phyloP scores from a whole-genome alignment of 768 basidiomycete species.

The Pseudohyphozyma bogoriensis region DNA sequence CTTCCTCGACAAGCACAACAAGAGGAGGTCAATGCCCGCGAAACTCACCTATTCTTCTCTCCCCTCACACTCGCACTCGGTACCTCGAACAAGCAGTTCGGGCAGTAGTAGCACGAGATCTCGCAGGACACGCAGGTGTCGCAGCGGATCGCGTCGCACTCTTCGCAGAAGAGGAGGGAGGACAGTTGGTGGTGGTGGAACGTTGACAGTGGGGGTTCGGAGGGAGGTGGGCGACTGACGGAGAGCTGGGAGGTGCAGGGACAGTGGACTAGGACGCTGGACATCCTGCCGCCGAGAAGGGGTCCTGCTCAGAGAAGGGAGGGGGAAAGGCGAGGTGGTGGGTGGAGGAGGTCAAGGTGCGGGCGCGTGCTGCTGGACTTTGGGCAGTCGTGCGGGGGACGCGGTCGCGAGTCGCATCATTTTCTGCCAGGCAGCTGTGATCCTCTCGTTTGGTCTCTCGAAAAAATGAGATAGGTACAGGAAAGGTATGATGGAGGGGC shows the following conservation, averaged over 20 bases:
- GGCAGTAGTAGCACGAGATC: conserved; percentile 95
- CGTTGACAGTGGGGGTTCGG: conserved; percentile 55
- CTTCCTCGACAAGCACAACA: no score
- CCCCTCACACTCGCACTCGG: conserved; percentile 96
- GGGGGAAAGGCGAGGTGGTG: no score
- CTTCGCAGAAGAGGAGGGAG: conserved; percentile 90
- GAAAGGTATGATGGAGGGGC: no score
- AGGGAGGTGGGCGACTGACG: conserved; percentile 60
- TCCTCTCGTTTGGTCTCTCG: no score
- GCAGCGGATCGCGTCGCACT: conserved; percentile 91
- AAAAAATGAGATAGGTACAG: no score
- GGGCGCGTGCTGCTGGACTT: no score
- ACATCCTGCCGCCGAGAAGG: neutral
- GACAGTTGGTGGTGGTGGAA: conserved; percentile 74
- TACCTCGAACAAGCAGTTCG: conserved; percentile 96
- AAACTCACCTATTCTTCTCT: conserved; percentile 78
- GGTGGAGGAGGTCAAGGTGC: no score
- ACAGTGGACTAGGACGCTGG: conserved; percentile 41
- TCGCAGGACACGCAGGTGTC: conserved; percentile 84
- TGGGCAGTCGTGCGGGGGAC: no score
- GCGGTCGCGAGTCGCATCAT: no score
- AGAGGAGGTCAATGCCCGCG: neutral
- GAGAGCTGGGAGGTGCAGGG: conserved; percentile 40
- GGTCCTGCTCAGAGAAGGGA: no score
- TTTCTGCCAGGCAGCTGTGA: no score